Percentiles rank a stretch among this genome's conserved stretches.
Evolutionary conservation across 768 basidiomycete genomes (phyloP).

Genomic region (Pleurotus eryngii): DNA sequence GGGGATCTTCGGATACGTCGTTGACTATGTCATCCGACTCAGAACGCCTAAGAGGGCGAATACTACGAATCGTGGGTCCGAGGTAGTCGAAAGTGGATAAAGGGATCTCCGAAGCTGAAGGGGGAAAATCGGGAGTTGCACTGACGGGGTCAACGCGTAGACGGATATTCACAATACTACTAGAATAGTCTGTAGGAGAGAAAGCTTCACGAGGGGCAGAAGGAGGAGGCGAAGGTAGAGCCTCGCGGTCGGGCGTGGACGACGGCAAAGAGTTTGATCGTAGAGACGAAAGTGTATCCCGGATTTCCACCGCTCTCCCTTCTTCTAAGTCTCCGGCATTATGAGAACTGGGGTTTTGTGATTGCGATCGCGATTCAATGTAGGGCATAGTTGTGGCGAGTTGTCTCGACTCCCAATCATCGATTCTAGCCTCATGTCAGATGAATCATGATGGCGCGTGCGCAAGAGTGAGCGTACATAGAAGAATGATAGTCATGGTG

Average conservation of each 20-base stretch:
- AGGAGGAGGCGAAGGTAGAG: neutral
- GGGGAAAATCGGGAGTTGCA: neutral
- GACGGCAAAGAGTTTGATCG: constrained; percentile 2
- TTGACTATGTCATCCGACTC: constrained; percentile 4
- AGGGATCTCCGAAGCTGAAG: constrained; percentile 5
- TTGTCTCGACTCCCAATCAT: constrained; percentile 2
- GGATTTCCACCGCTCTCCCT: constrained; percentile 5
- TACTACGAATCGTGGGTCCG: neutral
- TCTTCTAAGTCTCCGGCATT: neutral
- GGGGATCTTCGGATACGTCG: constrained; percentile 5
- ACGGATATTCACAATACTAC: neutral
- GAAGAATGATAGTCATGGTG: constrained; percentile 5
- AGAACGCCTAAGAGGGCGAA: neutral
- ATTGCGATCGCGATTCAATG: constrained; percentile 7
- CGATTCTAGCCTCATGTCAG: neutral
- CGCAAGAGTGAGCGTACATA: constrained; percentile 3
- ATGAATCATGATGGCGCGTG: neutral
- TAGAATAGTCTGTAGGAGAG: neutral
- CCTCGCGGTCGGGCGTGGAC: constrained; percentile 3
- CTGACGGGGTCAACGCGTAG: neutral
- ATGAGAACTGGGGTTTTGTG: constrained; percentile 3
- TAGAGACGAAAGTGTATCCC: constrained; percentile 1
- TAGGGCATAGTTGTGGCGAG: neutral
- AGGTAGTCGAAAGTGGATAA: neutral
- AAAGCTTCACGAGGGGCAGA: neutral